Base-by-base conservation (phyloP, 208 protist species). In the Acanthamoeba healyi region DNA sequence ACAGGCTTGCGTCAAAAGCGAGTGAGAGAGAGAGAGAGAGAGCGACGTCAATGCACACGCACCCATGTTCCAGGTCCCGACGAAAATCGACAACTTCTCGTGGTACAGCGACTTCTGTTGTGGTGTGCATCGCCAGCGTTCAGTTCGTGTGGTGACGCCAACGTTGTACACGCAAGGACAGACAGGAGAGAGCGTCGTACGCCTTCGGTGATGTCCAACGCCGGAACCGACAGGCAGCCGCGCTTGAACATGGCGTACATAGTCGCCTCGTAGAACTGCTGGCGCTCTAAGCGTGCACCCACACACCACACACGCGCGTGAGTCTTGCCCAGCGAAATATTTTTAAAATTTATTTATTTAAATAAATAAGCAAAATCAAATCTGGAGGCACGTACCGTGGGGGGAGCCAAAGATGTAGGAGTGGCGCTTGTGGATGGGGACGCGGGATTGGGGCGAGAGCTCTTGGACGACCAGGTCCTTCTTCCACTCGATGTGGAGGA, bases 401-500 rank as follows among this genome's bases (percentile, higher is more conserved):
- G 84, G 36, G 14, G 84, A 72, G 40, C 10, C 24, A 32, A 91
- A 91, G 46, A 91, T 70, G 84, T 91, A 91, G 34, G 84, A 91
- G 61, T 91, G 84, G 12, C 38, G 7, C 46, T 38, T n/a, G 61
- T 91, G 84, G 36, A 63, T n/a, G 14, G 84, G 84, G 34, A 49
- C n/a, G 24, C 46, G 56, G 10, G 67, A 79, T 26, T 34, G 34
- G 10, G 67, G 67, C 17, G 67, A 79, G 15, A 79, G 67, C 7
- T 67, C 61, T 38, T 46, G 74, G 17, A 9, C 67, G 6, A 38
- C 67, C 38, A 79, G 22, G 2, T 65, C 61, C 26, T 91, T 72
- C 84, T 91, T 91, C 84, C 84, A 91, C 22, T 74, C 61, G 46
- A 91, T 91, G 56, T 91, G 84, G 32, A 91, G 51, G 32, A 91